A percentile compares a stretch with the other conserved stretches of the same genome.
These are phyloP conservation scores for Magnolia officinalis DNA, from an alignment of 164 flowering plant genomes.

Conservation along the genomic window DNA sequence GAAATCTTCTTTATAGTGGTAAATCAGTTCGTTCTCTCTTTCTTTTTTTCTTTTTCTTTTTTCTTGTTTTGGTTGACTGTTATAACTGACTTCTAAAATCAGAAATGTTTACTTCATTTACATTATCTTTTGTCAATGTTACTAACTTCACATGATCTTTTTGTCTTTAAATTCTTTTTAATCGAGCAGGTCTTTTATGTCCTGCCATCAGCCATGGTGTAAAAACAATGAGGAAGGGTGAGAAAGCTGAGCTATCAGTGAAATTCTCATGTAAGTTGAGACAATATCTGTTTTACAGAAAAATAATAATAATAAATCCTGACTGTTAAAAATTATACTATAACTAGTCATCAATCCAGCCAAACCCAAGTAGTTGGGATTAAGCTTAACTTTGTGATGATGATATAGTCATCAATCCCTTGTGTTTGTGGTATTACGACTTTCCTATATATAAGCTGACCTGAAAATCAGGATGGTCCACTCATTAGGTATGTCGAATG, in stretches of 20 bases:
- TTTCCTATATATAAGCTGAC: too few relatives aligned
- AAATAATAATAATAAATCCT: background rate
- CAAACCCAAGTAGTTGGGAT: too few relatives aligned
- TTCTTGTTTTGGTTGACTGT: background rate
- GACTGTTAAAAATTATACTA: too few relatives aligned
- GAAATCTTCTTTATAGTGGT: background rate
- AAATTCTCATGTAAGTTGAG: constrained; percentile 45
- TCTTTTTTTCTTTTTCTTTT: background rate
- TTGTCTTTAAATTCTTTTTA: background rate
- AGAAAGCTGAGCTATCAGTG: constrained; percentile 48
- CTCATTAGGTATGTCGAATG: too few relatives aligned
- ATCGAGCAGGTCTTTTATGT: constrained; percentile 33
- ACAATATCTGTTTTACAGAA: background rate
- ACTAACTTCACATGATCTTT: too few relatives aligned
- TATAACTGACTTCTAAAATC: background rate
- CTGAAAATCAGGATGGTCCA: too few relatives aligned
- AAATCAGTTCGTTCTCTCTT: background rate
- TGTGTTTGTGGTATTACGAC: too few relatives aligned
- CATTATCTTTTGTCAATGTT: background rate
- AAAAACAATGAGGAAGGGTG: constrained; percentile 64
- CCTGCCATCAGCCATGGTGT: constrained; percentile 55
- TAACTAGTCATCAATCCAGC: too few relatives aligned
- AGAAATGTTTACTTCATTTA: background rate
- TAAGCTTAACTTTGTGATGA: too few relatives aligned
- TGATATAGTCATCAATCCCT: too few relatives aligned